A percentile compares a stretch with the other conserved stretches of the same genome.
Conservation (phyloP, 169 alveolate genomes). For the Blepharisma undulans region DNA sequence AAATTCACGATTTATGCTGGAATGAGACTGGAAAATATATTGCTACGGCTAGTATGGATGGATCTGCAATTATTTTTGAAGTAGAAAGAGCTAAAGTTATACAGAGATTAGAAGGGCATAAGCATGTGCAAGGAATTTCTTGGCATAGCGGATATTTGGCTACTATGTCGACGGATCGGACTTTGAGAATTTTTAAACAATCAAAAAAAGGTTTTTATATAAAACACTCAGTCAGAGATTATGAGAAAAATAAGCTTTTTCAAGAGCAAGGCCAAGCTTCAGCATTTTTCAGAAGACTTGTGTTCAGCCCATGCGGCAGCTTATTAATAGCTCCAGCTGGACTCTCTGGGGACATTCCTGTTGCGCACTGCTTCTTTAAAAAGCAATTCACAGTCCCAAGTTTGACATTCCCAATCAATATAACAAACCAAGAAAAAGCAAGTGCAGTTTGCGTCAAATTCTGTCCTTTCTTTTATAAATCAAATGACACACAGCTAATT, state of each 20-base stretch:
- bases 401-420: background rate
- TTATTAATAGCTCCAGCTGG: conserved; percentile 6
- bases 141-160: conserved; percentile 35
- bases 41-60: conserved; percentile 66
- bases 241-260: conserved; percentile 16
- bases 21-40: conserved; percentile 54
- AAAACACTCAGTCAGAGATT: background rate
- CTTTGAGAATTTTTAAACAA: conserved; percentile 12
- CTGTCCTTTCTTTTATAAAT: conserved; percentile 7
- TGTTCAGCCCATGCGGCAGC: background rate
- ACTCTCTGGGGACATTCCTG: background rate
- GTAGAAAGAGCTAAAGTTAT: conserved; percentile 57
- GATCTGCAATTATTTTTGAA: conserved; percentile 55
- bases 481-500: background rate
- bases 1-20: conserved; percentile 63
- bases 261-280: conserved; percentile 27
- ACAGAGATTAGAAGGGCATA: conserved; percentile 59
- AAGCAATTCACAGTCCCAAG: background rate
- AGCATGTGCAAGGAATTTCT: conserved; percentile 61
- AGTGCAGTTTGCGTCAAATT: background rate
- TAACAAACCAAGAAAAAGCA: background rate
- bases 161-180: conserved; percentile 16
- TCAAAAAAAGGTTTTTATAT: conserved; percentile 25
- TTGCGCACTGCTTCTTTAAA: background rate
- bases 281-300: conserved; percentile 26